phyloP scores from a whole-genome alignment of 371 early-diverging fungal genomes.

The Amoeboaphelidium protococcarum region DNA sequence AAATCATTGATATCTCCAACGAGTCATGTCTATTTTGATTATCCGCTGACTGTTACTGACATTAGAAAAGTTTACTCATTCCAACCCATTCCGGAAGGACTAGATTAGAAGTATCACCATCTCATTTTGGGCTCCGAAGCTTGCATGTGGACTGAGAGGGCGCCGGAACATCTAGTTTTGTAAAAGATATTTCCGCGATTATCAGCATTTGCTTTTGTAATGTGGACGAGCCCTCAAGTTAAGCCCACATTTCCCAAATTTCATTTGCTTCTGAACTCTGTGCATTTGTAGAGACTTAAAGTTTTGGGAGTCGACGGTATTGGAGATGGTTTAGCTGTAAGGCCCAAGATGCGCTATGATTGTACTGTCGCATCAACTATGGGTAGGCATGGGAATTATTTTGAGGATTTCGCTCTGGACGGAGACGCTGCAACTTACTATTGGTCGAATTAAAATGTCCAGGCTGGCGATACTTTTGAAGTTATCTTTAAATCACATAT shows the following conservation, averaged over 20 bases:
- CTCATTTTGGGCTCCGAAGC: constrained; percentile 1
- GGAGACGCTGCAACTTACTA: too few relatives aligned
- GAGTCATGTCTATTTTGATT: constrained; percentile 2
- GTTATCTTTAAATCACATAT: too few relatives aligned
- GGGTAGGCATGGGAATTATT: too few relatives aligned
- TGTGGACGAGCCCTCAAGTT: not conserved
- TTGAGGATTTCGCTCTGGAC: too few relatives aligned
- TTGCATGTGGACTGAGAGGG: constrained; percentile 3
- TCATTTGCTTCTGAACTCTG: too few relatives aligned
- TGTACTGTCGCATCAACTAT: too few relatives aligned
- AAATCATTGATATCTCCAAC: not conserved
- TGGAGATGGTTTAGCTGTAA: too few relatives aligned
- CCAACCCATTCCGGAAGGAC: not conserved
- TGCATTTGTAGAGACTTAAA: too few relatives aligned
- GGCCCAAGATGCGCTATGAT: too few relatives aligned
- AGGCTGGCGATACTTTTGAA: too few relatives aligned
- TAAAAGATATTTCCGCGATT: constrained; percentile 2
- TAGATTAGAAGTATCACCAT: not conserved
- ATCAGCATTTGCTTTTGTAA: not conserved
- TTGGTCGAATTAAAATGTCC: too few relatives aligned
- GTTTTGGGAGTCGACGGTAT: too few relatives aligned
- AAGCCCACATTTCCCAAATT: not conserved
- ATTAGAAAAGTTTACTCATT: constrained; percentile 1
- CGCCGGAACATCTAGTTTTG: not conserved
- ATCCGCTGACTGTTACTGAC: not conserved